A percentile compares a stretch with the other conserved stretches of the same genome.
These are phyloP conservation scores for Chlorella sp. DNA, from an alignment of 139 green algal species.

Conservation along the genomic window DNA sequence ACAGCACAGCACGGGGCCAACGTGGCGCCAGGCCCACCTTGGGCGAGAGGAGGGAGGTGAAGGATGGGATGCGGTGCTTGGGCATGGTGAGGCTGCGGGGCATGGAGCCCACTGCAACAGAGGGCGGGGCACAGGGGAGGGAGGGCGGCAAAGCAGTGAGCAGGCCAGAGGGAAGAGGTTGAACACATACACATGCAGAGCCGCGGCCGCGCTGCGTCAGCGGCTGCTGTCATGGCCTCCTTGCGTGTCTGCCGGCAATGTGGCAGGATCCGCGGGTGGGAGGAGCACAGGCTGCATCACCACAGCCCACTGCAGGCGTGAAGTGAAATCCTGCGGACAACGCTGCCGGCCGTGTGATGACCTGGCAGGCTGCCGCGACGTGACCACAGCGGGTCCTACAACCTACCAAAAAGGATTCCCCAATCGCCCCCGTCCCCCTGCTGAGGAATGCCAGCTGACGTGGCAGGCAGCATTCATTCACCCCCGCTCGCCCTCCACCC, in stretches of 20 bases:
- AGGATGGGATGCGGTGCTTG: slow-evolving; percentile 49
- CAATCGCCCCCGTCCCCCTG: too few species aligned
- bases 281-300: too few species aligned
- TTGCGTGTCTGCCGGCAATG: too few species aligned
- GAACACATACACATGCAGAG: too few species aligned
- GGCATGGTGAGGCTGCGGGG: slow-evolving; percentile 47
- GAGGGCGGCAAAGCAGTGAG: background rate
- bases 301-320: background rate
- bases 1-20: background rate
- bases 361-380: background rate
- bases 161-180: background rate
- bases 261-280: too few species aligned
- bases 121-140: background rate
- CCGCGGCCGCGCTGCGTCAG: too few species aligned
- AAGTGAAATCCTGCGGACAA: too few species aligned
- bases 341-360: background rate
- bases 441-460: too few species aligned
- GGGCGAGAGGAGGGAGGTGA: slow-evolving; percentile 45
- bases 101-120: slow-evolving; percentile 36
- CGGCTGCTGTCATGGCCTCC: too few species aligned
- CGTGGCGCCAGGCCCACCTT: slow-evolving; percentile 19
- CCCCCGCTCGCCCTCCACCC: too few species aligned
- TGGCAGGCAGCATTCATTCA: too few species aligned
- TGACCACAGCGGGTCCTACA: background rate
- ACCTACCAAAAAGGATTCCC: too few species aligned